Evolutionary conservation across 352 stramenopile genomes (phyloP).

Genomic region (Nothophytophthora sp.): DNA sequence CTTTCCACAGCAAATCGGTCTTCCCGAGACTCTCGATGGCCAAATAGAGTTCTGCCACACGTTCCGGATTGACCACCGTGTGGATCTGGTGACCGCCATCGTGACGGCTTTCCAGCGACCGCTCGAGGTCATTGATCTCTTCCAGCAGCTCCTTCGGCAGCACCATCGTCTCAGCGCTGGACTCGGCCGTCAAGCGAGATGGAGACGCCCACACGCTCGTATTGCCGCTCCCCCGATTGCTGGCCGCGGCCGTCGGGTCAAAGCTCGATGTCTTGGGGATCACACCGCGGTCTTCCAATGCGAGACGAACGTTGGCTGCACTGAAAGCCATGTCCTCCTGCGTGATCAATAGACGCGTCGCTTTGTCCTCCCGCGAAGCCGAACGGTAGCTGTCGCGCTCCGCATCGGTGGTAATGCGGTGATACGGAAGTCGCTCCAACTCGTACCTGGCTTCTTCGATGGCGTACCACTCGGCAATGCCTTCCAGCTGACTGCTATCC

Average conservation of each 20-base stretch:
- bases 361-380: conserved; percentile 58
- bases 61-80: conserved; percentile 60
- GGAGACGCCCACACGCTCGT: conserved; percentile 14
- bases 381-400: conserved; percentile 52
- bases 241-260: conserved; percentile 1
- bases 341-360: conserved; percentile 56
- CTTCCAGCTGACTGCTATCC: conserved; percentile 56
- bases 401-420: conserved; percentile 62
- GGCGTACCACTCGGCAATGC: conserved; percentile 71
- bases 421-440: conserved; percentile 59
- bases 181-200: conserved; percentile 5
- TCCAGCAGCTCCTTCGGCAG: conserved; percentile 51
- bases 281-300: conserved; percentile 67
- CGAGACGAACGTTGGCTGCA: conserved; percentile 51
- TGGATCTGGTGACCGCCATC: conserved; percentile 14
- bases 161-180: conserved; percentile 10
- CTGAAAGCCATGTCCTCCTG: conserved; percentile 69
- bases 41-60: conserved; percentile 61
- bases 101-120: conserved; percentile 43
- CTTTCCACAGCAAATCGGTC: conserved; percentile 74
- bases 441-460: conserved; percentile 70
- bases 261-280: conserved; percentile 43
- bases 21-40: conserved; percentile 69
- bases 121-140: conserved; percentile 59
- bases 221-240: neutral